Evolutionary conservation across 805 yeast species (phyloP), one percentile per base, ranked within the genome.

Genomic region (Candida palmyrensis): DNA sequence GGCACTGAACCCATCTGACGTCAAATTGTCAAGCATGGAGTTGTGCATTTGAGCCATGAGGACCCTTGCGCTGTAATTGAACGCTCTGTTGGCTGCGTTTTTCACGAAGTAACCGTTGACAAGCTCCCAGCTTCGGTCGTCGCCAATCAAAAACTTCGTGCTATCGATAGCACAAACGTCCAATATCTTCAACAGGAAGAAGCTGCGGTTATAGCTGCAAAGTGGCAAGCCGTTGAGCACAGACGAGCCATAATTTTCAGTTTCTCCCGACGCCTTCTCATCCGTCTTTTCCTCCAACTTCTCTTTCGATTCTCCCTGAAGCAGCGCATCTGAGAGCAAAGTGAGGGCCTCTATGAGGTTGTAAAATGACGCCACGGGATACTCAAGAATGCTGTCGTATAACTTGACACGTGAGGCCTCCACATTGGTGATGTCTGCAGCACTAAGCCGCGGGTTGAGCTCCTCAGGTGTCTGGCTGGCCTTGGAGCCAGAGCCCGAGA

Each of bases 401-500:
- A 89, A 61, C 39, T 79, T 82, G n/a, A 57, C 55, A 12, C 79
- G 55, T 1, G 89, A 74, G 5, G 49, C 55, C 29, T 77, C 81
- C 22, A 87, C 68, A 0, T 72, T 61, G 25, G 62, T 47, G 12
- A 71, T 36, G 42, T 82, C 88, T 29, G 53, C 59, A 18, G 66
- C 47, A 1, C 65, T 47, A 13, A 80, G 48, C 10, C 49, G 50
- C 0, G 77, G 54, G 5, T 42, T 35, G 10, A 40, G 28, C 14
- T 33, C 36, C 13, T 48, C 50, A 27, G 40, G 40, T 6, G 41
- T 43, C n/a, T n/a, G n/a, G n/a, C n/a, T n/a, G n/a, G n/a, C n/a
- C 25, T 50, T 53, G 6, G 63, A 2, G 71, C 55, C 3, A 56
- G 51, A 13, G 9, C 53, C 55, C 41, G 55, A 52, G 32, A 38